Evolutionary conservation across 192 early-diverging fungal genomes (phyloP).

Genomic region (Mortierella hygrophila): DNA sequence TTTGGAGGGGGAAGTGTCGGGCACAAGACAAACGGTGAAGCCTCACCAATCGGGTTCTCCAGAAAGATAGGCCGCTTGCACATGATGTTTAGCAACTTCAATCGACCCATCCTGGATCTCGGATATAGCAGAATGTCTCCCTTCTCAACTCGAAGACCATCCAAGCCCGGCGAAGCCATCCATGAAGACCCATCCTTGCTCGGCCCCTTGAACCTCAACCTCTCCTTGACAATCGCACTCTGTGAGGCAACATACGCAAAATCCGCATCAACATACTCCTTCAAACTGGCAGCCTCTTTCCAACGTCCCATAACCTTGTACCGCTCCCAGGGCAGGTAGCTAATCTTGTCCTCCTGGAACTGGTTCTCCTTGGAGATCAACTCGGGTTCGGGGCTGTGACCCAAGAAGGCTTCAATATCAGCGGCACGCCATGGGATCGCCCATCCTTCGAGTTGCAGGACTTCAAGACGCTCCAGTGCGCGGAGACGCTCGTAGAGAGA

Average conservation of each 20-base stretch:
- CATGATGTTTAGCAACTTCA: background rate
- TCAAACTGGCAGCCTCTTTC: background rate
- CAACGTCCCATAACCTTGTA: background rate
- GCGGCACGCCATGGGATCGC: conserved; percentile 13
- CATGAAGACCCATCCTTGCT: background rate
- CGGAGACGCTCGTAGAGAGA: conserved; percentile 21
- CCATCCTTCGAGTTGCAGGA: conserved; percentile 20
- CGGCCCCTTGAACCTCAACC: background rate
- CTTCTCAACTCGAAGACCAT: background rate
- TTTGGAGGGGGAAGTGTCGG: background rate
- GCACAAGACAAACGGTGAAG: background rate
- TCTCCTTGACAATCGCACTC: background rate
- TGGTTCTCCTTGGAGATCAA: background rate
- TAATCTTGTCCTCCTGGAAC: background rate
- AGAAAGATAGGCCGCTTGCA: background rate
- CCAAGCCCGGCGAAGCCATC: background rate
- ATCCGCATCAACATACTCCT: background rate
- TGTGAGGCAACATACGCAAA: background rate
- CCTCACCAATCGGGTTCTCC: background rate
- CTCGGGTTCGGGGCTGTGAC: background rate
- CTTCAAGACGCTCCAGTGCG: background rate
- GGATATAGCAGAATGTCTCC: background rate
- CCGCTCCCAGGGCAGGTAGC: background rate
- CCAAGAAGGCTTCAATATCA: conserved; percentile 17
- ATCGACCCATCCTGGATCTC: background rate